Evolutionary conservation across 1,139 yeast genomes (phyloP).

Genomic region (Debaryomycetaceae sp.): DNA sequence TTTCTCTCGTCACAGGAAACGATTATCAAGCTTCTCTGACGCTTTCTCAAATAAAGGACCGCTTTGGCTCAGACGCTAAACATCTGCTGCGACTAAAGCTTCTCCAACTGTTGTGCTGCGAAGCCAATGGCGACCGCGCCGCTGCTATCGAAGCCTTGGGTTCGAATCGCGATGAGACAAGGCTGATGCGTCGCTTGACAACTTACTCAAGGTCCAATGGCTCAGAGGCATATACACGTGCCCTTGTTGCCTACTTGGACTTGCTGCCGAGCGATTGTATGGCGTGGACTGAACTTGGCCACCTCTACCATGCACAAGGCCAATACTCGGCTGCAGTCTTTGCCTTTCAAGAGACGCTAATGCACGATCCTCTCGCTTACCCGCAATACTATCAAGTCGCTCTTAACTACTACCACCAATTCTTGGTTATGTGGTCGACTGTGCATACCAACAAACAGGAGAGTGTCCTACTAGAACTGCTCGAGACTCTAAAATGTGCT

Average conservation of each 20-base stretch:
- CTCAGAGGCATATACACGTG: constrained; percentile 31
- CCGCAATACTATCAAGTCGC: constrained; percentile 59
- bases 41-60: constrained; percentile 55
- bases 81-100: constrained; percentile 45
- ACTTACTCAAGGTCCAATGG: constrained; percentile 17
- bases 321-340: constrained; percentile 58
- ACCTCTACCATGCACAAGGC: constrained; percentile 48
- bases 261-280: constrained; percentile 63
- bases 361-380: constrained; percentile 64
- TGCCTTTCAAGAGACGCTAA: constrained; percentile 57
- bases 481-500: constrained; percentile 19
- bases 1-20: constrained; percentile 50
- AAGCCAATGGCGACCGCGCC: constrained; percentile 36
- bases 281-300: constrained; percentile 69
- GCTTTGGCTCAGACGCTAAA: constrained; percentile 36
- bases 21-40: constrained; percentile 63
- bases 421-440: constrained; percentile 6
- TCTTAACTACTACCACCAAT: constrained; percentile 11
- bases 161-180: constrained; percentile 23
- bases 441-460: constrained; percentile 7
- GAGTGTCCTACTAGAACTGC: constrained; percentile 8
- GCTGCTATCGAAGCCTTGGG: constrained; percentile 28
- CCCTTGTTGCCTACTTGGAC: constrained; percentile 38
- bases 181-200: constrained; percentile 23
- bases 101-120: constrained; percentile 47